Evolutionary conservation across 768 basidiomycete species (phyloP).

Genomic region (Amanita molliuscula): DNA sequence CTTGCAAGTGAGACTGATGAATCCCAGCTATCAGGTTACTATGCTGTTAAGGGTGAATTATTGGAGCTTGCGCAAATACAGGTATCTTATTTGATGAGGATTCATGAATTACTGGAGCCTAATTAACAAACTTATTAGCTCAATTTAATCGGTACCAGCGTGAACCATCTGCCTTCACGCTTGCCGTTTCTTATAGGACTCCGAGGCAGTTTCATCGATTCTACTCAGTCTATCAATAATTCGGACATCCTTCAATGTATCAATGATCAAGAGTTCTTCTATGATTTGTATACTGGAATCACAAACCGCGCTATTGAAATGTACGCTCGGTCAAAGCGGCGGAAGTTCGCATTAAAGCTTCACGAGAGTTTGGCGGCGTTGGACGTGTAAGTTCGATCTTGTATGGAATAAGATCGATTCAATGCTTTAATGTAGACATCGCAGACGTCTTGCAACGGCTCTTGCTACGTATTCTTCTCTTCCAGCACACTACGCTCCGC

Average conservation of each 20-base stretch:
- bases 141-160: conserved; percentile 70
- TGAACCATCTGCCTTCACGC: conserved; percentile 57
- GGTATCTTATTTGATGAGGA: conserved; percentile 27
- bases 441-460: conserved; percentile 51
- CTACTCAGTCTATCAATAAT: conserved; percentile 39
- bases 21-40: conserved; percentile 37
- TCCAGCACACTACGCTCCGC: conserved; percentile 79
- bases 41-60: conserved; percentile 81
- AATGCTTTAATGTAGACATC: conserved; percentile 37
- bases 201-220: conserved; percentile 13
- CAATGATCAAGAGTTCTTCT: conserved; percentile 49
- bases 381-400: conserved; percentile 58
- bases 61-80: conserved; percentile 83
- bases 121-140: conserved; percentile 38
- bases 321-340: conserved; percentile 74
- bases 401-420: neutral
- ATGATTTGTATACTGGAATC: conserved; percentile 61
- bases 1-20: conserved; percentile 37
- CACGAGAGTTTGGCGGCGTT: conserved; percentile 83
- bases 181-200: conserved; percentile 49
- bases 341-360: conserved; percentile 78
- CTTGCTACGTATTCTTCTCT: conserved; percentile 66
- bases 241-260: conserved; percentile 51
- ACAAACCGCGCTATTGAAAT: conserved; percentile 81
- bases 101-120: neutral